These are phyloP conservation scores for Boletus speciosus DNA, from an alignment of 768 basidiomycete genomes.

Conservation along the genomic window DNA sequence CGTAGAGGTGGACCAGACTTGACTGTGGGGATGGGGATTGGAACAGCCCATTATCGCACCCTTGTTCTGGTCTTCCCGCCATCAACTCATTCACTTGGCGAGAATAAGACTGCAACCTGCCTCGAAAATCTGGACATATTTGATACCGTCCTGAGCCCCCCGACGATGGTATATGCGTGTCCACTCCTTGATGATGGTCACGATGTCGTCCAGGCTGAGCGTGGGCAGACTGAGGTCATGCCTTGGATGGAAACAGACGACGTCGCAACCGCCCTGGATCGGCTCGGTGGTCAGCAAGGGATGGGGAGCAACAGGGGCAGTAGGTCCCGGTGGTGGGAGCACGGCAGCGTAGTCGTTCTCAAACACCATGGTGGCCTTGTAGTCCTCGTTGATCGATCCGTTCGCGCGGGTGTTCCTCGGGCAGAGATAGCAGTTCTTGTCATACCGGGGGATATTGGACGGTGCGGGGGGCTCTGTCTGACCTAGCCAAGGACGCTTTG, in stretches of 20 bases:
- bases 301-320: conserved; percentile 48
- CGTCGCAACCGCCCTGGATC: conserved; percentile 81
- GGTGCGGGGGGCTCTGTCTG: conserved; percentile 69
- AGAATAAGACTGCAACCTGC: conserved; percentile 28
- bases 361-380: conserved; percentile 66
- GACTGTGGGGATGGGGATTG: conserved; percentile 92
- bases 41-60: conserved; percentile 94
- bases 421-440: conserved; percentile 80
- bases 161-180: conserved; percentile 56
- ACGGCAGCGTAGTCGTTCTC: conserved; percentile 84
- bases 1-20: conserved; percentile 77
- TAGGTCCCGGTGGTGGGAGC: conserved; percentile 58
- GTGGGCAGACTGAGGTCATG: conserved; percentile 83
- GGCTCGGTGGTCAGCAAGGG: conserved; percentile 64
- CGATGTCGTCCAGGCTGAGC: conserved; percentile 55
- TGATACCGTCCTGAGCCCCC: conserved; percentile 61
- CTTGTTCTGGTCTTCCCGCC: conserved; percentile 59
- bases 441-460: conserved; percentile 55
- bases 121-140: conserved; percentile 90
- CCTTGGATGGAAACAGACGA: conserved; percentile 79
- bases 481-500: conserved; percentile 87
- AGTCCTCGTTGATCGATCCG: conserved; percentile 65
- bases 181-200: conserved; percentile 71
- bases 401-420: conserved; percentile 77
- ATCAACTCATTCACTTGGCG: background rate